Evolutionary conservation across 116 monocot species (phyloP), one percentile per base, ranked within the genome.

Genomic region (Iris pallida): DNA sequence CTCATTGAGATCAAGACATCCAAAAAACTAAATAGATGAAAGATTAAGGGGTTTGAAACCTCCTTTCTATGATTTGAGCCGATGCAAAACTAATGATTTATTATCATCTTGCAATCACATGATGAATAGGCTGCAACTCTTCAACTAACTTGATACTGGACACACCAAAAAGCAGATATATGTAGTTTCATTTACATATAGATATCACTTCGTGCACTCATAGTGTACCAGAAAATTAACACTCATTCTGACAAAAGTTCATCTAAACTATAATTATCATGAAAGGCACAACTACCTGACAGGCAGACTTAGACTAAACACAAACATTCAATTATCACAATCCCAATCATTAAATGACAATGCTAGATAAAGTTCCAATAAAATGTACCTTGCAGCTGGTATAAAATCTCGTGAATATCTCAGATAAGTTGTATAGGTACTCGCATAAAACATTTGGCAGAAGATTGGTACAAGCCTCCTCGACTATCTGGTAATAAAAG

Each of bases 391-490:
- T 89, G 81, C 97, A 97, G 57, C 71, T 98, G 43, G 87, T 82
- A 68, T 98, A 98, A 70, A 98, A 98, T 70, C 76, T 69, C 42
- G 92, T 88, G 79, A 98, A 98, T 53, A 74, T 78, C 68, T 98
- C 98, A n/a, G 98, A 90, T 60, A 98, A 77, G 59, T 85, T 90
- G 71, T 93, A 98, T 14, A 98, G 81, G 48, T 98, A 98, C 75
- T 98, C 93, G 67, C 98, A 98, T 67, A 98, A 42, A 53, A 98
- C 72, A 82, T 86, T 98, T 53, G 98, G 93, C 68, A 93, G 83
- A 15, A 98, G 93, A 80, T 90, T 93, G 43, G 68, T 82, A 67
- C 93, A 93, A 47, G 98, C 90, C 57, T 98, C 98, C 64, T 90
- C 98, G 53, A 98, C 93, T 7, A 86, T 61, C 98, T 98, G 81